These are phyloP conservation scores for Piloderma croceum DNA, from an alignment of 768 basidiomycete genomes.

Conservation along the genomic window DNA sequence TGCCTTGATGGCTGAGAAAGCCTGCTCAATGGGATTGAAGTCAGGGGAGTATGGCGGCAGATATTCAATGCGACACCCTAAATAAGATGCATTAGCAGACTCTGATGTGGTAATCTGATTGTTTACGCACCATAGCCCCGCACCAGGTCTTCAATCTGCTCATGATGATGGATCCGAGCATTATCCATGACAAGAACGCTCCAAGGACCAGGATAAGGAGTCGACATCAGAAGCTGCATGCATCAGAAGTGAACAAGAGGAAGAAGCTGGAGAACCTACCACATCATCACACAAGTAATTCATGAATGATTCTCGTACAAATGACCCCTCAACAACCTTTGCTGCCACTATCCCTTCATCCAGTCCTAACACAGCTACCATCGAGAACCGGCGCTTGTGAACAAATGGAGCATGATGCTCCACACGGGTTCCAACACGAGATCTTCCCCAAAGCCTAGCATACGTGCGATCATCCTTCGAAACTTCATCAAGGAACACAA, in stretches of 20 bases:
- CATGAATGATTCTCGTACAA: slow-evolving; percentile 12
- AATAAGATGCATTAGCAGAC: slow-evolving; percentile 6
- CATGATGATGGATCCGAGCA: slow-evolving; percentile 19
- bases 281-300: slow-evolving; percentile 15
- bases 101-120: background rate
- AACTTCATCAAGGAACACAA: too few species aligned
- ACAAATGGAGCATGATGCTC: slow-evolving; percentile 19
- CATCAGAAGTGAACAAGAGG: too few species aligned
- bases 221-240: slow-evolving; percentile 15
- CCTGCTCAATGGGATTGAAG: slow-evolving; percentile 30
- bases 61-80: slow-evolving; percentile 22
- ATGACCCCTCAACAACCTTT: slow-evolving; percentile 17
- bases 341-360: slow-evolving; percentile 20
- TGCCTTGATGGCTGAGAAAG: slow-evolving; percentile 23
- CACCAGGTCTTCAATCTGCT: slow-evolving; percentile 16
- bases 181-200: slow-evolving; percentile 23
- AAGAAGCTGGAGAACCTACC: background rate
- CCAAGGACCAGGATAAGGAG: slow-evolving; percentile 15
- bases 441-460: slow-evolving; percentile 15
- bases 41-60: slow-evolving; percentile 32
- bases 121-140: slow-evolving; percentile 9
- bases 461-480: slow-evolving; percentile 22
- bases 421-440: slow-evolving; percentile 11
- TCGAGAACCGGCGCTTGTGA: slow-evolving; percentile 13
- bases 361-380: slow-evolving; percentile 15